Evolutionary conservation across 2,329 filamentous ascomycete species (phyloP).

Genomic region (Cladosporium sp.): DNA sequence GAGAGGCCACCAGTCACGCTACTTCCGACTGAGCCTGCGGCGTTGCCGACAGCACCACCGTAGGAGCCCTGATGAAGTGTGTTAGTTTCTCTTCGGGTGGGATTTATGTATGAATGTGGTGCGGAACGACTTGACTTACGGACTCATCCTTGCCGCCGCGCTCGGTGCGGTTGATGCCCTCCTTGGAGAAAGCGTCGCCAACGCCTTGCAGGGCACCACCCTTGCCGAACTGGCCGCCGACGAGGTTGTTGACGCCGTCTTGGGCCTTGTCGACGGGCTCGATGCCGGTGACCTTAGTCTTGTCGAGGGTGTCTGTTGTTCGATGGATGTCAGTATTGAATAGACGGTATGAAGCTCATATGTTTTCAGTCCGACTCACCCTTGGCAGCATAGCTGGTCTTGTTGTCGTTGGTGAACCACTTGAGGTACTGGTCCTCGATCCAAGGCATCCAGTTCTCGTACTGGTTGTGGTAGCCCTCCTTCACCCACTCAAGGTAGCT

Average conservation of each 20-base stretch:
- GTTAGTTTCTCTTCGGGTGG: too few relatives aligned
- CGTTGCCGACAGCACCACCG: conserved; percentile 37
- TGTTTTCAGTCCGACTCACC: conserved; percentile 45
- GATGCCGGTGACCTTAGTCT: conserved; percentile 69
- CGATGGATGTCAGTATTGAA: not conserved
- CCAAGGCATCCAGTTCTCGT: conserved; percentile 76
- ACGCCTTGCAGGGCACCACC: conserved; percentile 66
- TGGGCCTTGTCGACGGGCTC: conserved; percentile 68
- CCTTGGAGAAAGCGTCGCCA: conserved; percentile 62
- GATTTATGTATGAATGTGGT: too few relatives aligned
- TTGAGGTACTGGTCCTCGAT: conserved; percentile 70
- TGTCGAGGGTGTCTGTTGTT: conserved; percentile 61
- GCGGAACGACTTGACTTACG: not conserved
- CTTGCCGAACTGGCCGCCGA: conserved; percentile 64
- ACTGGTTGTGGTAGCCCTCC: conserved; percentile 68
- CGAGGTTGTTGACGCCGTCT: conserved; percentile 65
- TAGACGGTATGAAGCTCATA: too few relatives aligned
- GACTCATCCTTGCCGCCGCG: conserved; percentile 62
- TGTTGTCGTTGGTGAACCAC: conserved; percentile 76
- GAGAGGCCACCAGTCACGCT: conserved; percentile 33
- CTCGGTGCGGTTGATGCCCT: conserved; percentile 67
- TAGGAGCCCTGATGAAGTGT: conserved; percentile 48
- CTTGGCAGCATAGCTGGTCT: conserved; percentile 69
- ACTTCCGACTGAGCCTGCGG: conserved; percentile 30
- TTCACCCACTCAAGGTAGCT: conserved; percentile 57